Percentiles rank a stretch among this genome's conserved stretches.
Evolutionary conservation across 257 asterid genomes (phyloP).

Genomic region (Ilex aquifolium): DNA sequence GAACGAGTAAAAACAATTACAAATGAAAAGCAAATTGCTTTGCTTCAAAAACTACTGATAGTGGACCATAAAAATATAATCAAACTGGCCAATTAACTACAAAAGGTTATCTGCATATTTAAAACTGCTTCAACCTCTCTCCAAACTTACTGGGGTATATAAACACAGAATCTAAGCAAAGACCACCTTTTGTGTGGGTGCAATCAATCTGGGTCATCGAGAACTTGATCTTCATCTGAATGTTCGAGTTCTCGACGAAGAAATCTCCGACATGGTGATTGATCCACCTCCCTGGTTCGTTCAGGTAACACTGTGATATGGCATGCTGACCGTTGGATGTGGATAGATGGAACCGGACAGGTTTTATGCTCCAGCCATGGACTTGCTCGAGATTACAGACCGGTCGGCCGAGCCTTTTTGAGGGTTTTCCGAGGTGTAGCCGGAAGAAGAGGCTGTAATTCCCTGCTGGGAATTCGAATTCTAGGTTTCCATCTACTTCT

Average conservation of each 20-base stretch:
- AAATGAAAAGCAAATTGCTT: no score
- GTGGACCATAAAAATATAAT: no score
- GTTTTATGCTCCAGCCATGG: slow-evolving; percentile 51
- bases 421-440: slow-evolving; percentile 32
- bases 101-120: no score
- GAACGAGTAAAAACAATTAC: no score
- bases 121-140: no score
- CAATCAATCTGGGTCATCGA: slow-evolving; percentile 62
- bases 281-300: slow-evolving; percentile 36
- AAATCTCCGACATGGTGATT: slow-evolving; percentile 52
- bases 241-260: slow-evolving; percentile 25
- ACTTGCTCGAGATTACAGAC: slow-evolving; percentile 22
- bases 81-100: no score
- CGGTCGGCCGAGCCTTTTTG: slow-evolving; percentile 21
- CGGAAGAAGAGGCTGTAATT: slow-evolving; percentile 44
- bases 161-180: slow-evolving; percentile 45
- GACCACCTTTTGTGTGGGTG: slow-evolving; percentile 58
- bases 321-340: slow-evolving; percentile 29
- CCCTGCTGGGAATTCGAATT: slow-evolving; percentile 52
- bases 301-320: slow-evolving; percentile 21
- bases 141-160: slow-evolving; percentile 19
- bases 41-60: no score
- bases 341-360: slow-evolving; percentile 40
- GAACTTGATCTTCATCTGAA: slow-evolving; percentile 35
- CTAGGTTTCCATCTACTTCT: slow-evolving; percentile 44